A percentile compares a stretch with the other conserved stretches of the same genome.
These are phyloP conservation scores for Rhynchospora pubera DNA, from an alignment of 176 grass and related monocot genomes.

Conservation along the genomic window DNA sequence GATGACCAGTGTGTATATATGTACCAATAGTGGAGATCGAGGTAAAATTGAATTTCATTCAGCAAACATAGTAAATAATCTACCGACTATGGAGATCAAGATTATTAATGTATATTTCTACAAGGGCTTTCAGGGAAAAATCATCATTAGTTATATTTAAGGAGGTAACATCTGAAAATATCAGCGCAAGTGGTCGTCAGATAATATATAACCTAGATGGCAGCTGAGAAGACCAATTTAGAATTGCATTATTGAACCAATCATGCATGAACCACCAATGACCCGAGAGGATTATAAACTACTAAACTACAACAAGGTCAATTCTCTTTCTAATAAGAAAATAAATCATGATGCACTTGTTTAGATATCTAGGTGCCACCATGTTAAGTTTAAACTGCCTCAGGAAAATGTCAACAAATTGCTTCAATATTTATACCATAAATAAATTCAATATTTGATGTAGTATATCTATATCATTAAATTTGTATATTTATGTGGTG, in stretches of 20 bases:
- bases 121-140: neutral
- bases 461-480: too few relatives aligned
- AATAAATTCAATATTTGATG: too few relatives aligned
- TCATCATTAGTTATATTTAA: neutral
- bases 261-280: neutral
- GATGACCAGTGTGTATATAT: neutral
- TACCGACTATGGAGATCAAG: too few relatives aligned
- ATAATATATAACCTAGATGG: neutral
- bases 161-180: neutral
- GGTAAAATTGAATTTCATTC: neutral
- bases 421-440: neutral
- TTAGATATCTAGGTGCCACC: neutral
- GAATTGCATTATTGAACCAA: conserved; percentile 16
- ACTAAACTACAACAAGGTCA: neutral
- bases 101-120: neutral
- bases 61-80: too few relatives aligned
- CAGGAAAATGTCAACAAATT: neutral
- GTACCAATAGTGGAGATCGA: neutral
- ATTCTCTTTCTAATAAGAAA: neutral
- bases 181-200: neutral
- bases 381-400: neutral
- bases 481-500: too few relatives aligned
- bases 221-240: neutral
- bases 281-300: neutral
- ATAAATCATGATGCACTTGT: neutral